Base-by-base conservation (phyloP, 73 alveolate genomes). In the Stentor coeruleus region DNA sequence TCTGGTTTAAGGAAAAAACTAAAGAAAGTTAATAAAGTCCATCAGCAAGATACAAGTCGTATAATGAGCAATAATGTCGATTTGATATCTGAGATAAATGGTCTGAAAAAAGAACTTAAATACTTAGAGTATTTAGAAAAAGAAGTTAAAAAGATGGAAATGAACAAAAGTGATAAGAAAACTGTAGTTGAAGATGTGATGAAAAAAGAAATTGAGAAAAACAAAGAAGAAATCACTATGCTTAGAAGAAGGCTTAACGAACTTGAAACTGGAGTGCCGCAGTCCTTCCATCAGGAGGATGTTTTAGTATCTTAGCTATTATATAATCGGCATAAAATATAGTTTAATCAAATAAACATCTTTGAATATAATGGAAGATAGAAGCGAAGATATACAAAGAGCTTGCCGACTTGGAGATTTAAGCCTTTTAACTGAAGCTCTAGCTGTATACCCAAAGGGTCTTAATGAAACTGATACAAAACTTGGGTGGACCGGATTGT, bases 31-130 rank as follows among this genome's bases (percentile, higher is more conserved):
- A 84, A 92, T 42, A 93, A 90, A 81, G 91, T 89, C 38, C 98
- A 94, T 79, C 84, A 92, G 66, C 91, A 91, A 30, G 97, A 94
- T 77, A 90, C 90, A 74, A 92, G 84, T 28, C 86, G 97, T 79
- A 92, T 92, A 3, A 94, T 94, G 98, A 94, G 90, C 84, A 95
- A 93, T 4, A 94, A 94, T 79, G 98, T 92, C 42, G 86, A 88
- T 28, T 83, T 94, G 6, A 86, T 94, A n/a, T 77, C 81, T 41
- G 97, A 94, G 77, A 92, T 94, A 74, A 94, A 94, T 76, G 95
- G 86, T 30, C 76, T 94, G 35, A 87, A 96, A 76, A 94, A 94
- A 76, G 95, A 93, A 76, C 95, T 87, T 58, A 92, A 90, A 79
- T 81, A 87, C n/a, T 84, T 94, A 57, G 82, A 82, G 41, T 81